Percentiles rank a stretch among this genome's conserved stretches.
phyloP scores from a whole-genome alignment of 306 rosid species.

The Trichosanthes cucumerina region DNA sequence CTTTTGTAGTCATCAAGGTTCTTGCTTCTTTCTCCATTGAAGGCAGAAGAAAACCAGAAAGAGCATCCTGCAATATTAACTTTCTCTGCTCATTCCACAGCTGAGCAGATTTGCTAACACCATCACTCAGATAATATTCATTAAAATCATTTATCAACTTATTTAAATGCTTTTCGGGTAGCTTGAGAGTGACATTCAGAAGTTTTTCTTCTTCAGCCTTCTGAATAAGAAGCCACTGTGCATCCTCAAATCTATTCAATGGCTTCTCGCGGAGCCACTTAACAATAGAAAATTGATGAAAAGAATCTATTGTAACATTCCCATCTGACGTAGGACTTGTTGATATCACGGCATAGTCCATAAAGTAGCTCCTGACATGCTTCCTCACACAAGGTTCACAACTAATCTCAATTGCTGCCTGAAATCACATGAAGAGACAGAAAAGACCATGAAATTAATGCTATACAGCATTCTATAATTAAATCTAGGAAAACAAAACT shows the following conservation, averaged over 20 bases:
- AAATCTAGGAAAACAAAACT: background rate
- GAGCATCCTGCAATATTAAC: constrained; percentile 78
- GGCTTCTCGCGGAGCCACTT: constrained; percentile 96
- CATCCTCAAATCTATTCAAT: constrained; percentile 69
- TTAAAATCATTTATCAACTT: constrained; percentile 73
- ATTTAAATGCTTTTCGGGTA: constrained; percentile 59
- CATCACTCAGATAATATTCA: constrained; percentile 83
- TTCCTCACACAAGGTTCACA: constrained; percentile 95
- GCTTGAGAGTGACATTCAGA: constrained; percentile 80
- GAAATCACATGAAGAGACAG: constrained; percentile 15
- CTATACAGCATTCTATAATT: background rate
- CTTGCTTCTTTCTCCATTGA: constrained; percentile 97
- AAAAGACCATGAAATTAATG: background rate
- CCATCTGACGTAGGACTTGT: constrained; percentile 84
- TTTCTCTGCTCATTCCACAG: constrained; percentile 98
- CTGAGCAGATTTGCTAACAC: constrained; percentile 96
- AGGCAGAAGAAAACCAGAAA: constrained; percentile 72
- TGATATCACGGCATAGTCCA: constrained; percentile 77
- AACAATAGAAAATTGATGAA: constrained; percentile 76
- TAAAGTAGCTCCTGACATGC: constrained; percentile 73
- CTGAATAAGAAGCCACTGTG: constrained; percentile 93
- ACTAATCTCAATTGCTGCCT: constrained; percentile 98
- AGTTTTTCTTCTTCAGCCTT: constrained; percentile 96
- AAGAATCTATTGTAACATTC: constrained; percentile 64
- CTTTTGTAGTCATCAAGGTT: constrained; percentile 55